A percentile compares a stretch with the other conserved stretches of the same genome.
phyloP scores from a whole-genome alignment of 106 monocot genomes.

The Dioscorea zingiberensis region DNA sequence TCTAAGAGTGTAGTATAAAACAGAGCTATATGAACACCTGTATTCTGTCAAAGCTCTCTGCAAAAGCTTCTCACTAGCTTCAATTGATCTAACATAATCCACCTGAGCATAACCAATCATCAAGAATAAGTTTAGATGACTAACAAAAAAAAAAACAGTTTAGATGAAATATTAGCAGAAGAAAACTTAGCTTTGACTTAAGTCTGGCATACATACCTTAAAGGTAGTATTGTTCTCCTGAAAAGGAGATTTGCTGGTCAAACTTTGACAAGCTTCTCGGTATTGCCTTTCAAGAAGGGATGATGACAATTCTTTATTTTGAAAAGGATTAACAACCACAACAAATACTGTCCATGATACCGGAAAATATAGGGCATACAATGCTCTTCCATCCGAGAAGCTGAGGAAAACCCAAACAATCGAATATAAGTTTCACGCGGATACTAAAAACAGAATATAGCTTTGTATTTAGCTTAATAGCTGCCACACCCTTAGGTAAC shows the following conservation, averaged over 20 bases:
- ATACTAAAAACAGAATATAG: no score
- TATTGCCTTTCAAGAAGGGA: constrained; percentile 85
- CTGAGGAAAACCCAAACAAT: constrained; percentile 30
- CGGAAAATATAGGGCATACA: constrained; percentile 69
- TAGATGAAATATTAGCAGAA: no score
- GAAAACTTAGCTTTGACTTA: no score
- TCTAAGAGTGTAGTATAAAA: no score
- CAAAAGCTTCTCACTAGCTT: constrained; percentile 60
- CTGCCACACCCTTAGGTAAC: no score
- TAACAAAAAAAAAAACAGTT: no score
- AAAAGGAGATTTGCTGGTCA: constrained; percentile 24
- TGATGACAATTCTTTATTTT: constrained; percentile 79
- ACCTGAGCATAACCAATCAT: constrained; percentile 38
- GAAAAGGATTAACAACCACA: constrained; percentile 79
- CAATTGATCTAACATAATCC: constrained; percentile 60
- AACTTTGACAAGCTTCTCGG: constrained; percentile 71
- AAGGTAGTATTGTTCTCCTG: constrained; percentile 15
- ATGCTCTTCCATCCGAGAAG: constrained; percentile 71
- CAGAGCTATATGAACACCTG: constrained; percentile 31
- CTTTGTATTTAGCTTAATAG: no score
- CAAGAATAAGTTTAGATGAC: background rate
- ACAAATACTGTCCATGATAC: constrained; percentile 30
- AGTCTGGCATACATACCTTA: background rate
- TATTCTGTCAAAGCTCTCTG: constrained; percentile 61
- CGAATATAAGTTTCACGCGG: background rate